These are phyloP conservation scores for Stachybotrys echinatus DNA, from an alignment of 2,329 filamentous ascomycete genomes.

Conservation along the genomic window DNA sequence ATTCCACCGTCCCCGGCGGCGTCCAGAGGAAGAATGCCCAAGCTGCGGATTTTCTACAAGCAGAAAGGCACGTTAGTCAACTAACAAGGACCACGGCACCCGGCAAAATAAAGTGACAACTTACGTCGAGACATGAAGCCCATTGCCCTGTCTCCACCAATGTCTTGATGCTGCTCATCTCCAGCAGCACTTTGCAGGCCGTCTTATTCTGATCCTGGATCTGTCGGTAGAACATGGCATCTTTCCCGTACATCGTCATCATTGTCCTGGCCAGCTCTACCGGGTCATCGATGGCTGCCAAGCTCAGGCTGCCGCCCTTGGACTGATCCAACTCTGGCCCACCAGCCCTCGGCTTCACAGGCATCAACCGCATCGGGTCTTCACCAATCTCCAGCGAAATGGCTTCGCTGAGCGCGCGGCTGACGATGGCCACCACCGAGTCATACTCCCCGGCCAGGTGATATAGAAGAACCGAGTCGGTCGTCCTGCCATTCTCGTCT, in stretches of 20 bases:
- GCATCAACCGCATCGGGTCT: conserved; percentile 70
- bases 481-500: conserved; percentile 88
- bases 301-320: conserved; percentile 52
- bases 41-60: conserved; percentile 60
- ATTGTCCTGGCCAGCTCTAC: conserved; percentile 55
- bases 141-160: conserved; percentile 50
- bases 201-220: conserved; percentile 53
- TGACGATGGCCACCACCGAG: conserved; percentile 85
- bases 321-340: conserved; percentile 24
- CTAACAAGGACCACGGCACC: background rate
- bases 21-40: conserved; percentile 76
- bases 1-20: conserved; percentile 68
- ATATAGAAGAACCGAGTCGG: conserved; percentile 90
- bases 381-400: conserved; percentile 82
- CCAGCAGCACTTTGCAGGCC: conserved; percentile 51
- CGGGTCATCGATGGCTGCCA: conserved; percentile 56
- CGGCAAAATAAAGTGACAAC: conserved; percentile 18
- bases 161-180: conserved; percentile 57
- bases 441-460: conserved; percentile 95
- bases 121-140: conserved; percentile 54
- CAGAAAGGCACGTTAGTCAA: conserved; percentile 9
- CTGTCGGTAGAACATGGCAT: conserved; percentile 54
- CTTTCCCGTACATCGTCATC: conserved; percentile 58
- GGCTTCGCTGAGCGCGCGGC: conserved; percentile 83
- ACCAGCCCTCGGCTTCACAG: conserved; percentile 65